Evolutionary conservation across 352 stramenopile genomes (phyloP), one percentile per base, ranked within the genome.

Genomic region (Globisporangium canariense): DNA sequence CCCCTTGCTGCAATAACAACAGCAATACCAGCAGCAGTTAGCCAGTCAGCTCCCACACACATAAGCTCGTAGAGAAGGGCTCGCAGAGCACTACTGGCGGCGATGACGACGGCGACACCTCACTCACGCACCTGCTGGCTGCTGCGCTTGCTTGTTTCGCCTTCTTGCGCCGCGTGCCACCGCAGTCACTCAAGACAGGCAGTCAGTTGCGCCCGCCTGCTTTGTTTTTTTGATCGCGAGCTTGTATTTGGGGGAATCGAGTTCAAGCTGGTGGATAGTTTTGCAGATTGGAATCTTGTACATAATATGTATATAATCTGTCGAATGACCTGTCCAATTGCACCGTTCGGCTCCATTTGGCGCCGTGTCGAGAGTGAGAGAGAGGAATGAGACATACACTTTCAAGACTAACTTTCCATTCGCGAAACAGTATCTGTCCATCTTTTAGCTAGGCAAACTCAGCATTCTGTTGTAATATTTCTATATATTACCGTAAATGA

Each of bases 131-230:
- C 49, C 53, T n/a, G 10, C 34, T 47, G 53, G 34, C 46, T 49
- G 36, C 46, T 49, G 54, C 54, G 36, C 13, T n/a, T 60, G 34
- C 34, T 49, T n/a, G 34, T 40, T 56, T 56, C 25, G 6, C 13
- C 32, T 20, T 56, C 32, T 38, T 56, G 49, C 40, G 50, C 50
- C 25, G 50, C 50, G 50, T 40, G 50, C 50, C 47, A 53, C 47
- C 32, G 3, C 46, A 50, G 43, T 50, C 43, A 50, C 32, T 36
- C 32, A 13, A 43, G 43, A 9, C 43, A 52, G 43, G 16, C 43
- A 52, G 46, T 54, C 49, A 53, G 49, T 38, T 25, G 50, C 25
- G n/a, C 14, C 25, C 25, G 50, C 50, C 38, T 55, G 50, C 11
- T 43, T 43, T 36, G 1, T 1, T 49, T 11, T 1, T 11, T 49